Conservation (phyloP, 805 yeast genomes). For the Yarrowia sp. region DNA sequence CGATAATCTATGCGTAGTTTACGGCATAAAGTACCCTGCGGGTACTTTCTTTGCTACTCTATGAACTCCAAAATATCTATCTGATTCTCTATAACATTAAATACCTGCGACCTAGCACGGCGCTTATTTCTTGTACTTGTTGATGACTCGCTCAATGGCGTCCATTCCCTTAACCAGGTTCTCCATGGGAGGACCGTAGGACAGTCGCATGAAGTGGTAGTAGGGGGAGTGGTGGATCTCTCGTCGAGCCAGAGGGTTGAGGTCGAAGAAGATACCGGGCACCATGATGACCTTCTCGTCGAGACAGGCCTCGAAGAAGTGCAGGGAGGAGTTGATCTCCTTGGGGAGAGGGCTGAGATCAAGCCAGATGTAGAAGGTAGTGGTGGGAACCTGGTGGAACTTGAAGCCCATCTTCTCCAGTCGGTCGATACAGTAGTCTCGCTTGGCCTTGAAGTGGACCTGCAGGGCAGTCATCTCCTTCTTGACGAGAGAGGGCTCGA, state of each 20-base stretch:
- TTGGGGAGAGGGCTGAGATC: conserved; percentile 56
- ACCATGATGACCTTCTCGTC: conserved; percentile 60
- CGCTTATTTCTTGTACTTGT: conserved; percentile 26
- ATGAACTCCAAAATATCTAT: too few relatives aligned
- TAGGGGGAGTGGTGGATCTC: conserved; percentile 55
- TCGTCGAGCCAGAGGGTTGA: conserved; percentile 51
- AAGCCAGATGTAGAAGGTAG: conserved; percentile 61
- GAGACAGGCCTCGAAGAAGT: conserved; percentile 61
- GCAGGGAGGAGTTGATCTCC: conserved; percentile 55
- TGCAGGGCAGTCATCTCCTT: conserved; percentile 58
- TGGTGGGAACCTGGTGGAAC: conserved; percentile 52
- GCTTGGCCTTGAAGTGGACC: conserved; percentile 53
- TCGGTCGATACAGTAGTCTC: conserved; percentile 54
- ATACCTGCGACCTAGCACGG: too few relatives aligned
- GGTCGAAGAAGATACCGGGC: conserved; percentile 61
- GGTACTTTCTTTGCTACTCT: too few relatives aligned
- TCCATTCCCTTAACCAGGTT: conserved; percentile 58
- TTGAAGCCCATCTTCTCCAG: conserved; percentile 53
- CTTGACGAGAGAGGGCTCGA: conserved; percentile 50
- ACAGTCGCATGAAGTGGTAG: conserved; percentile 57
- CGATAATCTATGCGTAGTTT: too few relatives aligned
- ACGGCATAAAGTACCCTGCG: too few relatives aligned
- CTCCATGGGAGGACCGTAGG: conserved; percentile 58
- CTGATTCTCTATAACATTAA: background rate
- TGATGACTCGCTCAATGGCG: conserved; percentile 51